Conservation (phyloP, 495 filamentous ascomycete genomes). For the Aspergillus hancockii region DNA sequence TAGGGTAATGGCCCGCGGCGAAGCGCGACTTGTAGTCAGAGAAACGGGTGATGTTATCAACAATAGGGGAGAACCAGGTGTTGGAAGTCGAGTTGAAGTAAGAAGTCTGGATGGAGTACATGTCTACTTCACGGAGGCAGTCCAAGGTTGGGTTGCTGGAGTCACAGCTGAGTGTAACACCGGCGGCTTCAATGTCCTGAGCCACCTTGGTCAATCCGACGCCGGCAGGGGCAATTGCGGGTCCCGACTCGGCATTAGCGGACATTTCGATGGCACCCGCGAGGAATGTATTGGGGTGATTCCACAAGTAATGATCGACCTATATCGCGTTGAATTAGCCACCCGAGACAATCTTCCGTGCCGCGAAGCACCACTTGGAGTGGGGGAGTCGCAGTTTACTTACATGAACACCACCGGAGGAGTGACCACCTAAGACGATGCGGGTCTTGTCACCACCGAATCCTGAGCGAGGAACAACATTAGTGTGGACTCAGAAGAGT, state of each 20-base stretch:
- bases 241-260: slow-evolving; percentile 28
- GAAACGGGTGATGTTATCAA: slow-evolving; percentile 29
- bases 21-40: slow-evolving; percentile 27
- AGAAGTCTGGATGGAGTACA: slow-evolving; percentile 27
- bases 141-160: slow-evolving; percentile 23
- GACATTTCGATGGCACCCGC: slow-evolving; percentile 33
- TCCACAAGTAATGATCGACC: slow-evolving; percentile 33
- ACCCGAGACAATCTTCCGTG: too few species aligned
- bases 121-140: slow-evolving; percentile 27
- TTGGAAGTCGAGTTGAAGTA: slow-evolving; percentile 31
- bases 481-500: neutral
- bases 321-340: neutral
- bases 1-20: slow-evolving; percentile 21
- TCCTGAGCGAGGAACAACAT: slow-evolving; percentile 8
- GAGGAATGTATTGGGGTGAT: slow-evolving; percentile 28
- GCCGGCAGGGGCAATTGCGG: slow-evolving; percentile 19
- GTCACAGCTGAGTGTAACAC: slow-evolving; percentile 23
- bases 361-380: too few species aligned
- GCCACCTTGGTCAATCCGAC: slow-evolving; percentile 25
- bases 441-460: slow-evolving; percentile 29
- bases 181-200: slow-evolving; percentile 22
- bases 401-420: slow-evolving; percentile 25
- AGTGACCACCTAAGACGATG: slow-evolving; percentile 30
- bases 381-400: too few species aligned
- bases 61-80: slow-evolving; percentile 28